Base-by-base conservation (phyloP, 2,329 filamentous ascomycete species). In the Fusarium sp. region DNA sequence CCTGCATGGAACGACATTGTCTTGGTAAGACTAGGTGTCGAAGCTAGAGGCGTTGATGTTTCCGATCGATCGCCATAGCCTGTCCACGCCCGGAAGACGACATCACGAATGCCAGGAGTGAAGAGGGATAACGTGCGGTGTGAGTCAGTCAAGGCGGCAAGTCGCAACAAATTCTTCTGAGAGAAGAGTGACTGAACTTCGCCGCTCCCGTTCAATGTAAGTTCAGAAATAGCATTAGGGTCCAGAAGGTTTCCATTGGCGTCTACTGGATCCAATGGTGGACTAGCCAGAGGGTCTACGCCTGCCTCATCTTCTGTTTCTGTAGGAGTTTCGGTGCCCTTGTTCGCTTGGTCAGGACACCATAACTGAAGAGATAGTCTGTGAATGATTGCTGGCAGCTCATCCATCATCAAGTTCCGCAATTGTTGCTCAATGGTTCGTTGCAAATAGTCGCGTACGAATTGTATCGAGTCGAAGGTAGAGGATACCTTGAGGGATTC, bases 401-500 rank as follows among this genome's bases (percentile, higher is more conserved):
- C 96, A 71, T 99, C 95, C 94, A 98, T 98, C 86, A 99, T 97
- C 71, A 99, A 79, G 58, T 95, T 94, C 30, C 96, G 91, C 66
- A 99, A 83, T 80, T 98, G 96, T 54, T 89, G 92, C 82, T 99
- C 96, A 75, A 99, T 99, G 66, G 95, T 97, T 79, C 93, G 92
- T 78, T 99, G 96, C 60, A 99, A 84, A 80, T 98, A 98, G 80
- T 99, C 95, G 73, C 96, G 92, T 68, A 99, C 96, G 78, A 99
- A 99, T 46, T 96, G 95, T 76, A 99, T 99, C 15, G 95, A 97
- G 83, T 99, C 96, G 81, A 99, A 99, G 46, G 96, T 99, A 73
- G 95, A 98, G 1, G 95, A 98, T 72, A 99, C 96, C 84, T 98
- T 98, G 77, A 99, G 90, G 7, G 95, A 98, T 79, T 99, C 96